These are phyloP conservation scores for Exophiala bonariae DNA, from an alignment of 2,329 filamentous ascomycete species.

Conservation along the genomic window DNA sequence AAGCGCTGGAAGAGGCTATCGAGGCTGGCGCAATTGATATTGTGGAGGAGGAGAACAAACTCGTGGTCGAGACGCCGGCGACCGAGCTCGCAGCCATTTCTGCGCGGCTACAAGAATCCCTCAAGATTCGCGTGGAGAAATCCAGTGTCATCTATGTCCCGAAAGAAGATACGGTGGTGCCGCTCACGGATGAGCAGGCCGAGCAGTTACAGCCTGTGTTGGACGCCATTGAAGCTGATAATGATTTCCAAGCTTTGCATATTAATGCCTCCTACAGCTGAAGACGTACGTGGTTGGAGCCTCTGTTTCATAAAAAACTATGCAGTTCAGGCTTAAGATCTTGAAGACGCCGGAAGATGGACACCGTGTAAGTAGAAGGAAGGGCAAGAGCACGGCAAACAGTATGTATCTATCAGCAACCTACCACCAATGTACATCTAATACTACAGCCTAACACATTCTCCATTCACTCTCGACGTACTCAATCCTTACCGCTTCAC, in stretches of 20 bases:
- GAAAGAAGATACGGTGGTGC: slow-evolving; percentile 74
- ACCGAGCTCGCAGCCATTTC: slow-evolving; percentile 64
- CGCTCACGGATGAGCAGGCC: slow-evolving; percentile 58
- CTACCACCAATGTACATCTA: too few species aligned
- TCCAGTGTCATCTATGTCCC: slow-evolving; percentile 83
- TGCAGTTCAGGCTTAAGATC: too few species aligned
- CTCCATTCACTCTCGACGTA: too few species aligned
- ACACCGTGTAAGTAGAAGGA: too few species aligned
- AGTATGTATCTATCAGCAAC: too few species aligned
- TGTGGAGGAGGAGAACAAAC: slow-evolving; percentile 63
- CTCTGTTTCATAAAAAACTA: too few species aligned
- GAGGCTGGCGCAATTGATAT: slow-evolving; percentile 71
- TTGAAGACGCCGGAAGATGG: neutral
- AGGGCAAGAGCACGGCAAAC: too few species aligned
- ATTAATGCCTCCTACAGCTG: slow-evolving; percentile 54
- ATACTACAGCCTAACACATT: too few species aligned
- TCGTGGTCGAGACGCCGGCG: slow-evolving; percentile 71
- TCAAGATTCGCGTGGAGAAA: slow-evolving; percentile 67
- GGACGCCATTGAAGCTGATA: slow-evolving; percentile 57
- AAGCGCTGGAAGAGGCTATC: slow-evolving; percentile 76
- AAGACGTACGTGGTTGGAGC: too few species aligned
- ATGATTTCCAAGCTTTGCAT: slow-evolving; percentile 77
- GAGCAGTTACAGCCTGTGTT: slow-evolving; percentile 61
- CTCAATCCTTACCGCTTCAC: too few species aligned
- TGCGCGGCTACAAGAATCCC: slow-evolving; percentile 61